Percentiles rank a stretch among this genome's conserved stretches.
These are phyloP conservation scores for Globisporangium solare DNA, from an alignment of 352 stramenopile species.

Conservation along the genomic window DNA sequence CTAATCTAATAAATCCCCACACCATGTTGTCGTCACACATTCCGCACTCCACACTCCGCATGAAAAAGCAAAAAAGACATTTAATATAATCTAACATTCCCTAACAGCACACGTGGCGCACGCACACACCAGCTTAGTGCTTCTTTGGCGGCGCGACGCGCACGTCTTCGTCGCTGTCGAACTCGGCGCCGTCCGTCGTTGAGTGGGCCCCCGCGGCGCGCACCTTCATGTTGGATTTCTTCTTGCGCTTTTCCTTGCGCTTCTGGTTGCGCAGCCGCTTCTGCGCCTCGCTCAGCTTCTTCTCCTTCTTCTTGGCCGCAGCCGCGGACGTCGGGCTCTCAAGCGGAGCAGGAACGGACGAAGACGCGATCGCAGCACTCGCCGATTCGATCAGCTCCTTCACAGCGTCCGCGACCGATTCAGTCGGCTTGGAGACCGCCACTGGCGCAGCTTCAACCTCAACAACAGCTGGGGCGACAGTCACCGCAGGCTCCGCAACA, in stretches of 20 bases:
- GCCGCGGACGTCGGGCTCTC: constrained; percentile 10
- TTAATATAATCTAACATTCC: not conserved
- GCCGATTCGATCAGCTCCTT: too few relatives aligned
- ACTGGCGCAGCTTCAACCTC: constrained; percentile 3
- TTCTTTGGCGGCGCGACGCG: constrained; percentile 9
- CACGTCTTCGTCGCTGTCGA: constrained; percentile 24
- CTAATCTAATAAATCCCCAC: too few relatives aligned
- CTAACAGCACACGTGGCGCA: not conserved
- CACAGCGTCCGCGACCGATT: not conserved
- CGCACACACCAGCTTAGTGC: constrained; percentile 5
- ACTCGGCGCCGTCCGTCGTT: constrained; percentile 10
- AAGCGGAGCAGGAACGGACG: too few relatives aligned
- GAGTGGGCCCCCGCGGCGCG: constrained; percentile 20
- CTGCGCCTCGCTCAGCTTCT: constrained; percentile 44
- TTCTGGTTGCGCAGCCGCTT: constrained; percentile 66
- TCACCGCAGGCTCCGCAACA: not conserved
- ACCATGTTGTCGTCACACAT: not conserved
- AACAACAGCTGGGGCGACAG: not conserved
- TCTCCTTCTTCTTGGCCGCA: constrained; percentile 15
- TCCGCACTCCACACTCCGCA: not conserved
- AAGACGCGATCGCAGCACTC: not conserved
- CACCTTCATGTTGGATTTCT: constrained; percentile 53
- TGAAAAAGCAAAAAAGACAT: not conserved
- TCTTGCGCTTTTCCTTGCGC: constrained; percentile 77
- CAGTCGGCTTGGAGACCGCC: not conserved